phyloP scores from a whole-genome alignment of 495 filamentous ascomycete species.

The Hypoxylon intermedium region DNA sequence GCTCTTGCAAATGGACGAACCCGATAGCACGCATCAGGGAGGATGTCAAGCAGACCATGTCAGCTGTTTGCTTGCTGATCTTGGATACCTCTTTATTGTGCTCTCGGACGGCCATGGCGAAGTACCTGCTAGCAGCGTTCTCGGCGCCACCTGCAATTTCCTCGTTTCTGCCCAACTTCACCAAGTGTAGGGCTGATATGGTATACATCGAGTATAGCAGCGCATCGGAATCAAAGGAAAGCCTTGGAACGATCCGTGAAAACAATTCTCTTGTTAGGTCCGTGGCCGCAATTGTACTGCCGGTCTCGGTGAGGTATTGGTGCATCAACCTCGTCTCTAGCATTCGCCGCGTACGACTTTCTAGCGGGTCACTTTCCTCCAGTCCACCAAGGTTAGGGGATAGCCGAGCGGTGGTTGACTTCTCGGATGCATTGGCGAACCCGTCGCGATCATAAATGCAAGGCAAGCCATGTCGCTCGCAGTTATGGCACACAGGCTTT shows the following conservation, averaged over 20 bases:
- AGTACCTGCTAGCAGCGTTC: slow-evolving; percentile 42
- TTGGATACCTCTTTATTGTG: slow-evolving; percentile 45
- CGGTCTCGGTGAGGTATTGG: slow-evolving; percentile 43
- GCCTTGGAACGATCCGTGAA: slow-evolving; percentile 28
- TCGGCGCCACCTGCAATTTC: slow-evolving; percentile 29
- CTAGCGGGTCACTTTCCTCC: slow-evolving; percentile 32
- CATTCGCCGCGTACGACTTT: slow-evolving; percentile 44
- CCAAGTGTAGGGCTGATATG: slow-evolving; percentile 45
- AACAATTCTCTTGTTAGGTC: slow-evolving; percentile 14
- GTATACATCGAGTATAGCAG: slow-evolving; percentile 48
- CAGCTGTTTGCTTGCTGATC: slow-evolving; percentile 44
- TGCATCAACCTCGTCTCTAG: slow-evolving; percentile 47
- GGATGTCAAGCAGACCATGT: slow-evolving; percentile 46
- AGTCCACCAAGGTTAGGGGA: background rate
- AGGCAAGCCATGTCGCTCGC: slow-evolving; percentile 43
- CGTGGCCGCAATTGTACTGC: slow-evolving; percentile 23
- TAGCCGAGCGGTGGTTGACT: slow-evolving; percentile 6
- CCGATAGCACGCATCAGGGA: slow-evolving; percentile 38
- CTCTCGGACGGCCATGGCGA: slow-evolving; percentile 44
- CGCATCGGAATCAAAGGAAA: slow-evolving; percentile 45
- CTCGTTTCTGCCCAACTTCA: slow-evolving; percentile 21
- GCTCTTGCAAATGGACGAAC: slow-evolving; percentile 42
- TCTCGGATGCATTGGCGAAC: slow-evolving; percentile 6
- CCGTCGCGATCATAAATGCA: slow-evolving; percentile 43
- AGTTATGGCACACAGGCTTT: slow-evolving; percentile 49